These are phyloP conservation scores for Erodium moschatum DNA, from an alignment of 441 rosid genomes.

Conservation along the genomic window DNA sequence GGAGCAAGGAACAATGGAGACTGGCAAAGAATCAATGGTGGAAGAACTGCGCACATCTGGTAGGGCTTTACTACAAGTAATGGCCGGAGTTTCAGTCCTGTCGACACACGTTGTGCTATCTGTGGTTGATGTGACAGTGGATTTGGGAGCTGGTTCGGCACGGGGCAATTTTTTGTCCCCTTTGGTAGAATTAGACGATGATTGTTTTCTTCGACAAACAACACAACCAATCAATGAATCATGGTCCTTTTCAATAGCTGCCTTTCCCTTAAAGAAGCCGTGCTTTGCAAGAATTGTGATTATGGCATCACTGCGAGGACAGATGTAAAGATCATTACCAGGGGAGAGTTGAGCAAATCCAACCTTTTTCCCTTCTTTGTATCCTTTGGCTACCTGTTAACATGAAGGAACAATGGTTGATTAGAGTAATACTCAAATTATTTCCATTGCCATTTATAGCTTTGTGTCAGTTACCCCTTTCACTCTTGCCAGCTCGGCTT, in stretches of 20 bases:
- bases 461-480: slow-evolving; percentile 23
- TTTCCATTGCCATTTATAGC: neutral
- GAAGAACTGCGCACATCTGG: slow-evolving; percentile 16
- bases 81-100: slow-evolving; percentile 13
- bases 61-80: slow-evolving; percentile 11
- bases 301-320: slow-evolving; percentile 29
- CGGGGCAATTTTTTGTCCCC: slow-evolving; percentile 14
- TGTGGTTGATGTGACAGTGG: slow-evolving; percentile 10
- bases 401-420: no score
- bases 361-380: slow-evolving; percentile 28
- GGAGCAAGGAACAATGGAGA: slow-evolving; percentile 10
- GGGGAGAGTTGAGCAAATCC: slow-evolving; percentile 28
- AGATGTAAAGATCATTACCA: slow-evolving; percentile 30
- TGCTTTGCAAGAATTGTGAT: slow-evolving; percentile 34
- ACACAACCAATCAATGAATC: slow-evolving; percentile 32
- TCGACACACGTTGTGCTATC: slow-evolving; percentile 12
- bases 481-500: slow-evolving; percentile 27
- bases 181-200: slow-evolving; percentile 11
- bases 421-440: no score
- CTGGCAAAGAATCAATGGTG: slow-evolving; percentile 8
- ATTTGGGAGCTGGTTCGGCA: slow-evolving; percentile 4
- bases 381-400: slow-evolving; percentile 28
- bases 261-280: slow-evolving; percentile 37
- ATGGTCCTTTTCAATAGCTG: slow-evolving; percentile 23
- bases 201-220: slow-evolving; percentile 28